Conservation (phyloP, 805 yeast genomes). For the Yarrowia sp. region DNA sequence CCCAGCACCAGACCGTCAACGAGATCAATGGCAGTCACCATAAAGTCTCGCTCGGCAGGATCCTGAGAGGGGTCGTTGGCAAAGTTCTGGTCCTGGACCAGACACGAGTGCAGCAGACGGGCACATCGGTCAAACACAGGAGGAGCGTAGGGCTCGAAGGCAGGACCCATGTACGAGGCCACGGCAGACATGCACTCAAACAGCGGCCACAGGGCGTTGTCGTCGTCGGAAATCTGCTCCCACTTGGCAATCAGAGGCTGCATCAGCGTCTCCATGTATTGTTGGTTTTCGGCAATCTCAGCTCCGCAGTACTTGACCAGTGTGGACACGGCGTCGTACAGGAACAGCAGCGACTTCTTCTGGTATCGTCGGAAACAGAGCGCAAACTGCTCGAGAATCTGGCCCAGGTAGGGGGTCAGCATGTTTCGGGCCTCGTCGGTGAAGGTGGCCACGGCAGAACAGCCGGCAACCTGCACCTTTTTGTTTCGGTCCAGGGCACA, state of each 20-base stretch:
- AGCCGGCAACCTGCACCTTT: constrained; percentile 95
- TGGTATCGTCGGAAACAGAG: constrained; percentile 80
- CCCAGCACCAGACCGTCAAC: constrained; percentile 95
- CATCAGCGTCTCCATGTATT: constrained; percentile 64
- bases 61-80: constrained; percentile 63
- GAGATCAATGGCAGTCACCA: constrained; percentile 86
- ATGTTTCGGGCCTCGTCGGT: constrained; percentile 78
- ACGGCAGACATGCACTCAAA: constrained; percentile 91
- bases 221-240: constrained; percentile 76
- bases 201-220: constrained; percentile 87
- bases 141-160: constrained; percentile 86
- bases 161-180: constrained; percentile 83
- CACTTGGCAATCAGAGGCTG: constrained; percentile 87
- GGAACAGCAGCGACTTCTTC: constrained; percentile 76
- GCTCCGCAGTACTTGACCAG: constrained; percentile 79
- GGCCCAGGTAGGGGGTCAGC: constrained; percentile 67
- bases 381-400: constrained; percentile 72
- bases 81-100: constrained; percentile 69
- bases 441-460: constrained; percentile 82
- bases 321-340: constrained; percentile 91
- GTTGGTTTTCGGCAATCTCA: constrained; percentile 59
- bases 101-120: constrained; percentile 69
- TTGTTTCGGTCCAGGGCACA: constrained; percentile 84
- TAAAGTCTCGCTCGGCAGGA: constrained; percentile 88
- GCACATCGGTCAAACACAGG: constrained; percentile 83